phyloP scores from a whole-genome alignment of 2,329 filamentous ascomycete species.

The Aureobasidium subglaciale region DNA sequence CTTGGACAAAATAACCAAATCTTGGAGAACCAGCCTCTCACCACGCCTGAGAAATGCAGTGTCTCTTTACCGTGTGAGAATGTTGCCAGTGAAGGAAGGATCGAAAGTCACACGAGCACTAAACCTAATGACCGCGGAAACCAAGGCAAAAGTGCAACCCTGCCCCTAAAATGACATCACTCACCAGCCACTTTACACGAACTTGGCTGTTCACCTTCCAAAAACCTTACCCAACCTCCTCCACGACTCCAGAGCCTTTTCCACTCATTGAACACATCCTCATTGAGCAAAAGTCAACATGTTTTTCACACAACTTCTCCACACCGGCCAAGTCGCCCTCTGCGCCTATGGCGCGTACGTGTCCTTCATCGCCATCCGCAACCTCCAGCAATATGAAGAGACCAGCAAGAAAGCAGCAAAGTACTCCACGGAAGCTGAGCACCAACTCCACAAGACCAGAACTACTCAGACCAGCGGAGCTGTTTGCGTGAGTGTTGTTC shows the following conservation, averaged over 20 bases:
- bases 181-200: not conserved
- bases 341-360: slow-evolving; percentile 38
- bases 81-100: no score
- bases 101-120: no score
- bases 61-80: no score
- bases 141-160: not conserved
- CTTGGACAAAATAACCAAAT: no score
- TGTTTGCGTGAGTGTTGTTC: slow-evolving; percentile 27
- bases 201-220: not conserved
- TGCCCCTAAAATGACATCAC: not conserved
- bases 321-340: slow-evolving; percentile 35
- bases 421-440: slow-evolving; percentile 36
- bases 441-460: slow-evolving; percentile 39
- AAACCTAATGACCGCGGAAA: no score
- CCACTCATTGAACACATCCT: no score
- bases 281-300: not conserved
- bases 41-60: no score
- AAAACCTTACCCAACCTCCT: not conserved
- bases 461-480: slow-evolving; percentile 38
- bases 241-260: not conserved
- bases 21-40: no score
- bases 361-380: slow-evolving; percentile 37
- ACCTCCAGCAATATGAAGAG: slow-evolving; percentile 41
- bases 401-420: slow-evolving; percentile 39
- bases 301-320: slow-evolving; percentile 22